These are phyloP conservation scores for Hypoxylon sp. DNA, from an alignment of 2,329 filamentous ascomycete genomes.

Conservation along the genomic window DNA sequence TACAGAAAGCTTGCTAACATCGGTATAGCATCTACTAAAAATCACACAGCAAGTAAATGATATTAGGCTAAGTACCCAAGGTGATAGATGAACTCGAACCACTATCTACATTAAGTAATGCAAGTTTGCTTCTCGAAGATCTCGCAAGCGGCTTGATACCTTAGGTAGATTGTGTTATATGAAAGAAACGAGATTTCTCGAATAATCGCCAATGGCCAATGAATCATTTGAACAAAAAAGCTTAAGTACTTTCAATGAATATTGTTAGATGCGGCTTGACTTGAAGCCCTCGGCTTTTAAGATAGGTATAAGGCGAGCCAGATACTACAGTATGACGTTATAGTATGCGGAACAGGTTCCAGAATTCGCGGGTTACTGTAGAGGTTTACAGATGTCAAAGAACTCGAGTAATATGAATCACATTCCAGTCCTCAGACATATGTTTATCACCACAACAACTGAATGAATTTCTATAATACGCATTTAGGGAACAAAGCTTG, in stretches of 20 bases:
- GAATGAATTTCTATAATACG: constrained; percentile 35
- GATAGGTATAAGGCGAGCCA: too few relatives aligned
- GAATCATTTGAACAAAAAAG: too few relatives aligned
- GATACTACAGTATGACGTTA: neutral
- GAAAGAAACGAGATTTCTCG: too few relatives aligned
- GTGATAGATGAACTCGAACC: too few relatives aligned
- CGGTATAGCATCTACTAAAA: neutral
- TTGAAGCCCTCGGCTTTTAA: neutral
- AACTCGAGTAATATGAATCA: constrained; percentile 13
- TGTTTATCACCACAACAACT: constrained; percentile 13
- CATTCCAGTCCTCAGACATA: constrained; percentile 23
- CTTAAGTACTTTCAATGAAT: neutral
- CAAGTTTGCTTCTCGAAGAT: too few relatives aligned
- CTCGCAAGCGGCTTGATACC: too few relatives aligned
- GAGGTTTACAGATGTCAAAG: neutral
- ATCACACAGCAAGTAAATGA: neutral
- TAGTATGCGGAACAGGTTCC: neutral
- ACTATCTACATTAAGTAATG: too few relatives aligned
- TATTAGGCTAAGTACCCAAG: neutral
- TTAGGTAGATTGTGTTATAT: too few relatives aligned
- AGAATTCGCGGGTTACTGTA: neutral
- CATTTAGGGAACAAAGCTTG: constrained; percentile 30
- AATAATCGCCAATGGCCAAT: too few relatives aligned
- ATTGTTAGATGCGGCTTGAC: neutral
- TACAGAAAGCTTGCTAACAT: constrained; percentile 19